Evolutionary conservation across 352 stramenopile species (phyloP).

Genomic region (Lagenidium sp.): DNA sequence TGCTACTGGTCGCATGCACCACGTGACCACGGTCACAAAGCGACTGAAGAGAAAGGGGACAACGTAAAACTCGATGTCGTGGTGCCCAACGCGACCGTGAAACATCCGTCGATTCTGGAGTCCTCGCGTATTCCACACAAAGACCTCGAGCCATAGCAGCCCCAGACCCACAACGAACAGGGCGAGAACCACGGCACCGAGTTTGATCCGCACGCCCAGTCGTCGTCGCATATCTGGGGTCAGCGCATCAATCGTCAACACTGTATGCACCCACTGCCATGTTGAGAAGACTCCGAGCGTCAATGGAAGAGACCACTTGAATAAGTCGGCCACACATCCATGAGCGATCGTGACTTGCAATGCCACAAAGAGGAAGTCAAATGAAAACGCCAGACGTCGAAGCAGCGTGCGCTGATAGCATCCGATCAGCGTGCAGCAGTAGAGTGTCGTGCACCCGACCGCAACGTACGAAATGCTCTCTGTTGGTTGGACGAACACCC

Average conservation of each 20-base stretch:
- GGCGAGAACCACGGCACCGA: conserved; percentile 5
- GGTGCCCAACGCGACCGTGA: not conserved
- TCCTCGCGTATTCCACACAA: conserved; percentile 3
- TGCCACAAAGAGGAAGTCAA: conserved; percentile 28
- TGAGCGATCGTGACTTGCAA: conserved; percentile 13
- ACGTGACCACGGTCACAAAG: conserved; percentile 6
- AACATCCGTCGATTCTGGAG: conserved; percentile 14
- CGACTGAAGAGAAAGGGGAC: conserved; percentile 16
- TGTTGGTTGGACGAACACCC: too few species aligned
- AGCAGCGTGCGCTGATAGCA: not conserved
- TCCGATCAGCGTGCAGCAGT: too few species aligned
- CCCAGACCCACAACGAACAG: not conserved
- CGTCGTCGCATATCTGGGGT: conserved; percentile 10
- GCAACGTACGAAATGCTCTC: too few species aligned
- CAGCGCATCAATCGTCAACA: conserved; percentile 18
- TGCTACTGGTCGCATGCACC: conserved; percentile 9
- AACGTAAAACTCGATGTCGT: conserved; percentile 11
- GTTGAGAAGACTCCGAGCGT: conserved; percentile 1
- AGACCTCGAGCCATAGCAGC: conserved; percentile 5
- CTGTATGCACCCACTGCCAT: conserved; percentile 18
- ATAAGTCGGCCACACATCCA: conserved; percentile 14
- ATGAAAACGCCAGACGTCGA: conserved; percentile 3
- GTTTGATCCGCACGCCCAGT: conserved; percentile 5
- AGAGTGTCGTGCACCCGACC: too few species aligned
- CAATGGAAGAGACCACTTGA: conserved; percentile 7